Evolutionary conservation across 2,329 filamentous ascomycete genomes (phyloP).

Genomic region (Furcasterigmium furcatum): DNA sequence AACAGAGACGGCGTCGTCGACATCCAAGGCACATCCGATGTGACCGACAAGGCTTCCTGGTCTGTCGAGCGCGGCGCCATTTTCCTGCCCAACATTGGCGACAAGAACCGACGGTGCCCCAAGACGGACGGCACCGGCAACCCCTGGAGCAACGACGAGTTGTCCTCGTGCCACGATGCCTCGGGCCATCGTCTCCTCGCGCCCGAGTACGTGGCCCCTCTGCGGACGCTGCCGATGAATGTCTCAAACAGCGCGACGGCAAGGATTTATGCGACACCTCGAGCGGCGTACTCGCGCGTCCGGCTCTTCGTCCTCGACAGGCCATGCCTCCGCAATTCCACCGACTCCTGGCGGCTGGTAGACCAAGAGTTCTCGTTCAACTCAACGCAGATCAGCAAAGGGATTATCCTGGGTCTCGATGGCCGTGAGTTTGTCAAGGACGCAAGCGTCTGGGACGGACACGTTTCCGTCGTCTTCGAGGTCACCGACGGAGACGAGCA

Average conservation of each 20-base stretch:
- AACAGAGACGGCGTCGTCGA: constrained; percentile 32
- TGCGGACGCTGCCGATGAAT: constrained; percentile 23
- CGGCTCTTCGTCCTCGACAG: constrained; percentile 22
- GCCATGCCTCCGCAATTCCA: background rate
- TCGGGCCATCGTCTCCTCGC: constrained; percentile 25
- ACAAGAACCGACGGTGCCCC: constrained; percentile 25
- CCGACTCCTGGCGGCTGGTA: constrained; percentile 19
- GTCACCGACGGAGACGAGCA: constrained; percentile 17
- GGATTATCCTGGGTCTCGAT: constrained; percentile 31
- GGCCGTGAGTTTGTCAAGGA: constrained; percentile 23
- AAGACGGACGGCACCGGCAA: constrained; percentile 8
- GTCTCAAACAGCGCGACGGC: constrained; percentile 14
- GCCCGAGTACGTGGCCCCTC: constrained; percentile 24
- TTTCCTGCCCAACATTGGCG: constrained; percentile 31
- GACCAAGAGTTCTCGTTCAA: constrained; percentile 22
- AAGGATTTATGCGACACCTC: constrained; percentile 9
- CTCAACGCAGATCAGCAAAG: constrained; percentile 18
- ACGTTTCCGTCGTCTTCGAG: constrained; percentile 21
- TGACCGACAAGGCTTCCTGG: constrained; percentile 18
- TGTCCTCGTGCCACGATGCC: constrained; percentile 30
- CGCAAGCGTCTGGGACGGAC: constrained; percentile 21
- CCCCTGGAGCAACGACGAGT: constrained; percentile 17
- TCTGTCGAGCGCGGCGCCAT: constrained; percentile 22
- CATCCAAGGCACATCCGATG: constrained; percentile 14
- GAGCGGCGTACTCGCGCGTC: constrained; percentile 13